Percentiles rank a stretch among this genome's conserved stretches.
phyloP scores from a whole-genome alignment of 345 rosid species.

The Moringa oleifera region DNA sequence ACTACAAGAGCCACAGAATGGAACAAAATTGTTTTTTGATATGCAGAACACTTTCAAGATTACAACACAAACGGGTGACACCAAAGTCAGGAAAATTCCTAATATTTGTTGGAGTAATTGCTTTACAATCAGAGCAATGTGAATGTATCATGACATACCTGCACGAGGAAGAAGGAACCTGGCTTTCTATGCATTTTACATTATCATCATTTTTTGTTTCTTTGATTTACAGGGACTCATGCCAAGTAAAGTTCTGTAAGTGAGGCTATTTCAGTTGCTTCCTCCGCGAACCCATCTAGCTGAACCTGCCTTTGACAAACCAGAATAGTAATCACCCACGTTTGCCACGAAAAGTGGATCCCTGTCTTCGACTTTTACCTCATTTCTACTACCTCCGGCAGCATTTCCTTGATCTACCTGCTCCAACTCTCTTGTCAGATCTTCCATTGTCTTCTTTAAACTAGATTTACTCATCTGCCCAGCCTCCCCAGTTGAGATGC shows the following conservation, averaged over 20 bases:
- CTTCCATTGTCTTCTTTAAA: slow-evolving; percentile 83
- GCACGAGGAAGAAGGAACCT: no score
- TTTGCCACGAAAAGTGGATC: slow-evolving; percentile 95
- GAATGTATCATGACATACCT: no score
- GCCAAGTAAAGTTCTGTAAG: not conserved
- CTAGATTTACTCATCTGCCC: slow-evolving; percentile 75
- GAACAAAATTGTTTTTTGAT: no score
- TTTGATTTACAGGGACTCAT: not conserved
- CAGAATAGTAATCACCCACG: slow-evolving; percentile 73
- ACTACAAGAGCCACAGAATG: not conserved
- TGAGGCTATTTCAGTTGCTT: slow-evolving; percentile 17
- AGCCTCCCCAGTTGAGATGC: slow-evolving; percentile 76
- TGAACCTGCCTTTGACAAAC: slow-evolving; percentile 57
- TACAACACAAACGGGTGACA: not conserved
- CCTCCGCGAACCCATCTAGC: slow-evolving; percentile 53
- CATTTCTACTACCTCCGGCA: slow-evolving; percentile 18
- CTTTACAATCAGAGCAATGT: not conserved
- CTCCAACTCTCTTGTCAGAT: slow-evolving; percentile 69
- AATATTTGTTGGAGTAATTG: not conserved
- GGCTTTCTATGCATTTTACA: no score
- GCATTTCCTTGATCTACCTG: slow-evolving; percentile 49
- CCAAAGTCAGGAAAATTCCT: not conserved
- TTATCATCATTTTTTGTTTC: no score
- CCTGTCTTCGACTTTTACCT: slow-evolving; percentile 46
- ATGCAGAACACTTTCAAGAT: no score